These are phyloP conservation scores for Elongisporangium senticosum DNA, from an alignment of 352 stramenopile genomes.

Conservation along the genomic window DNA sequence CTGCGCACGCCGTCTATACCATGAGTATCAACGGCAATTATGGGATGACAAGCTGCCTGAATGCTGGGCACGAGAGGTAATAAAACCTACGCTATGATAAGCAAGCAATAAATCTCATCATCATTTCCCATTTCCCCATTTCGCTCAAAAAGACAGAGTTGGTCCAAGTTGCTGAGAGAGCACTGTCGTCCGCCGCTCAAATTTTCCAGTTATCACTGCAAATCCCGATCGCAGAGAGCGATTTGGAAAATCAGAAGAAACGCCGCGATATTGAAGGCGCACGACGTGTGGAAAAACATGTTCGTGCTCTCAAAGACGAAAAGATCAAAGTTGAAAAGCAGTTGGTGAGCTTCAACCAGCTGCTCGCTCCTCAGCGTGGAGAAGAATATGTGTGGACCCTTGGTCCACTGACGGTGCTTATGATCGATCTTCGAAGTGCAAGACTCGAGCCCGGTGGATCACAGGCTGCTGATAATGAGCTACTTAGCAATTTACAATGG, in stretches of 20 bases:
- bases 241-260: constrained; percentile 59
- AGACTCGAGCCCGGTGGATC: constrained; percentile 51
- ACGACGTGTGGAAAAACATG: constrained; percentile 49
- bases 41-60: constrained; percentile 67
- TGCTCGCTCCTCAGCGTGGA: constrained; percentile 46
- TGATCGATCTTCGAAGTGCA: constrained; percentile 59
- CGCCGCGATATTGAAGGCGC: constrained; percentile 57
- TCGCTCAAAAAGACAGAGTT: constrained; percentile 15
- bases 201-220: constrained; percentile 38
- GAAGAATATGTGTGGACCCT: constrained; percentile 54
- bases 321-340: constrained; percentile 44
- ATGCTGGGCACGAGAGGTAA: constrained; percentile 26
- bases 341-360: constrained; percentile 54
- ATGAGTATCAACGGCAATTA: constrained; percentile 75
- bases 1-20: constrained; percentile 52
- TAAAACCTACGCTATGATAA: not conserved
- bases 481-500: constrained; percentile 60
- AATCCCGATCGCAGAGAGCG: constrained; percentile 25
- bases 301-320: constrained; percentile 43
- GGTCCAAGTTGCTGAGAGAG: constrained; percentile 34
- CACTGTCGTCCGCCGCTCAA: constrained; percentile 36
- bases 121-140: not conserved
- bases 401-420: constrained; percentile 37
- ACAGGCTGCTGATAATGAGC: constrained; percentile 43
- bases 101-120: not conserved